phyloP scores from a whole-genome alignment of 495 filamentous ascomycete species.

The Hypoxylon perforatum region DNA sequence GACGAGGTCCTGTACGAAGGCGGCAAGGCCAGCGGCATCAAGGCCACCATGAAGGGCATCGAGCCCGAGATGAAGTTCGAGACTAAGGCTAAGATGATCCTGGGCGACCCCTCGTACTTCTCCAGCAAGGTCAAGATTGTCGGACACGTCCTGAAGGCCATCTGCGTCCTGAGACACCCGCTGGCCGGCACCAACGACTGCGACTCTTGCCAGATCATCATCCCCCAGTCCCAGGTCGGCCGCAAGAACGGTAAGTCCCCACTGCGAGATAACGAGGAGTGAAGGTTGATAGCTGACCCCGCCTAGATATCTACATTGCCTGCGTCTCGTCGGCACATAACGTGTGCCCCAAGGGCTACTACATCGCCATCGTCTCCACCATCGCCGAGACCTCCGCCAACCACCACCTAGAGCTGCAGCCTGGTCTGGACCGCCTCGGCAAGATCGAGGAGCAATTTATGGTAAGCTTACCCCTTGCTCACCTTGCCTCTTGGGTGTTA shows the following conservation, averaged over 20 bases:
- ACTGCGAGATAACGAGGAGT: neutral
- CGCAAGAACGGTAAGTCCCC: slow-evolving; percentile 82
- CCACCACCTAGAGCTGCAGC: slow-evolving; percentile 93
- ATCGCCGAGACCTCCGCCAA: slow-evolving; percentile 93
- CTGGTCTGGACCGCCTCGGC: slow-evolving; percentile 93
- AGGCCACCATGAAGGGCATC: slow-evolving; percentile 92
- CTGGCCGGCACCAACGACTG: slow-evolving; percentile 82
- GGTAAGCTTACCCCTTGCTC: slow-evolving; percentile 53
- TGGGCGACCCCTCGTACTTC: slow-evolving; percentile 98
- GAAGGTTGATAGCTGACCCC: slow-evolving; percentile 9
- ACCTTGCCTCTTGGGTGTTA: neutral
- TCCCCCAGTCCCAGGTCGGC: slow-evolving; percentile 95
- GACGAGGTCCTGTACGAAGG: slow-evolving; percentile 87
- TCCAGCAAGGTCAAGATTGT: slow-evolving; percentile 84
- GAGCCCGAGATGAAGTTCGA: slow-evolving; percentile 90
- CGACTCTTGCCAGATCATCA: slow-evolving; percentile 96
- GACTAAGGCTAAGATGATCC: slow-evolving; percentile 94
- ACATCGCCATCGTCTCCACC: slow-evolving; percentile 97
- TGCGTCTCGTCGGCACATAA: slow-evolving; percentile 96
- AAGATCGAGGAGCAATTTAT: slow-evolving; percentile 97
- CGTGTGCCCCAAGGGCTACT: slow-evolving; percentile 98
- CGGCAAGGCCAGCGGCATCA: slow-evolving; percentile 89
- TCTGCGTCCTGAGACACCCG: slow-evolving; percentile 98
- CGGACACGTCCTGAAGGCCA: slow-evolving; percentile 92
- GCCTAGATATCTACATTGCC: slow-evolving; percentile 94